A percentile compares a stretch with the other conserved stretches of the same genome.
Conservation (phyloP, 208 protist species). For the Porcisia hertigi region DNA sequence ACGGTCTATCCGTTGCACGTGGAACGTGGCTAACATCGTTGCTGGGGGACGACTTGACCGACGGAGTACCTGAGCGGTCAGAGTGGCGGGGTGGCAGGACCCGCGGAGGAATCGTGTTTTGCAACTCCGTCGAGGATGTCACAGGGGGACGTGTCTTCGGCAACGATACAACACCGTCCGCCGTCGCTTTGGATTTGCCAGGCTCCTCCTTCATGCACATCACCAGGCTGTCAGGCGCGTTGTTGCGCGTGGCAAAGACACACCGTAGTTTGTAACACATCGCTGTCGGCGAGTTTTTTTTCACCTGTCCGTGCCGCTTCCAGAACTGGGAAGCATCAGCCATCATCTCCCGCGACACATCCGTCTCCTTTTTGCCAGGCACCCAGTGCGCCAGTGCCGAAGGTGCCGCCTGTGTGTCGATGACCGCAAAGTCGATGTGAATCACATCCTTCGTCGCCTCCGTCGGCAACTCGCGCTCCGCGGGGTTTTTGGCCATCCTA, state of each 20-base stretch:
- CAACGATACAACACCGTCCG: slow-evolving; percentile 14
- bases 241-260: slow-evolving; percentile 45
- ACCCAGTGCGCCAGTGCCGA: slow-evolving; percentile 11
- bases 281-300: slow-evolving; percentile 21
- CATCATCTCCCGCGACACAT: slow-evolving; percentile 18
- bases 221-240: slow-evolving; percentile 51
- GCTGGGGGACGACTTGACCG: background rate
- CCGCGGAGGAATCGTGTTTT: slow-evolving; percentile 33
- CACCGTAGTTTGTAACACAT: slow-evolving; percentile 45
- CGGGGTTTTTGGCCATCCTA: slow-evolving; percentile 36
- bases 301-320: slow-evolving; percentile 49
- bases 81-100: slow-evolving; percentile 31
- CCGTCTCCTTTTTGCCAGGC: slow-evolving; percentile 19
- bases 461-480: slow-evolving; percentile 41
- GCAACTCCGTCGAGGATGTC: slow-evolving; percentile 28
- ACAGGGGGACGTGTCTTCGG: slow-evolving; percentile 32
- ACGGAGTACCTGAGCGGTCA: background rate
- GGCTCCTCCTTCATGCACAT: slow-evolving; percentile 48
- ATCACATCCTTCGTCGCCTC: slow-evolving; percentile 67
- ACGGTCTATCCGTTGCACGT: background rate
- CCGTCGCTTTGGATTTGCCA: background rate
- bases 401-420: slow-evolving; percentile 24
- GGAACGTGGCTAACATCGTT: background rate
- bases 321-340: slow-evolving; percentile 63
- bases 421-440: slow-evolving; percentile 78